Evolutionary conservation across 1,139 yeast genomes (phyloP), one percentile per base, ranked within the genome.

Genomic region (Sugiyamaella sp.): DNA sequence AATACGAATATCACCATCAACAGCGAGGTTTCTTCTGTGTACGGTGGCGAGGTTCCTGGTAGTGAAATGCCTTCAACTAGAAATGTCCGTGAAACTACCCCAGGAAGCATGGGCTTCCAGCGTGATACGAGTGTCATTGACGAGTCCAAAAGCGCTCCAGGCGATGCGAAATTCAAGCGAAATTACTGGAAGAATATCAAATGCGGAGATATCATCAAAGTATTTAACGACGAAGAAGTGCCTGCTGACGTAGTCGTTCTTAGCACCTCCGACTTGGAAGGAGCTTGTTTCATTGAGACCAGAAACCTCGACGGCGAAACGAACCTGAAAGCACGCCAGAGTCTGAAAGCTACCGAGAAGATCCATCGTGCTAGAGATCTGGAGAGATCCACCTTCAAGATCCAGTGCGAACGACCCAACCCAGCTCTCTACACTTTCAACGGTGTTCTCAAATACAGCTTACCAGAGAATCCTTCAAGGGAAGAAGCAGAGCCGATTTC

Each of bases 241-340:
- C 99, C 99, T 2, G 97, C 97, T 14, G 99, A 93, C 74, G 72
- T 91, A 43, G 79, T 89, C 14, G 74, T 91, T 32, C 68, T 93
- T 37, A 82, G 97, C 1, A 82, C 96, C 1, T 86, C 96, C 1
- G 98, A 91, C 68, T 69, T 78, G 0, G 98, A 93, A 66, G 96
- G 96, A 27, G 91, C 85, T 47, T 91, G 98, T 72, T 91, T 83
- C 66, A 84, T 91, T 42, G 99, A 93, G 71, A 93, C 99, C 1
- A 88, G 90, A 65, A 93, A 91, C 69, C 77, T 93, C 64, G 99
- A 93, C 71, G 99, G 99, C 70, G 99, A 93, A 72, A 89, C 98
- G 1, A 93, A 91, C 69, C 77, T 93, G 71, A 93, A 93, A 70
- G 81, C 82, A 38, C 85, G 90, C 60, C 84, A 81, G 59, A 82